Evolutionary conservation across 129 eudicot species (phyloP).

Genomic region (Dittrichia graveolens): DNA sequence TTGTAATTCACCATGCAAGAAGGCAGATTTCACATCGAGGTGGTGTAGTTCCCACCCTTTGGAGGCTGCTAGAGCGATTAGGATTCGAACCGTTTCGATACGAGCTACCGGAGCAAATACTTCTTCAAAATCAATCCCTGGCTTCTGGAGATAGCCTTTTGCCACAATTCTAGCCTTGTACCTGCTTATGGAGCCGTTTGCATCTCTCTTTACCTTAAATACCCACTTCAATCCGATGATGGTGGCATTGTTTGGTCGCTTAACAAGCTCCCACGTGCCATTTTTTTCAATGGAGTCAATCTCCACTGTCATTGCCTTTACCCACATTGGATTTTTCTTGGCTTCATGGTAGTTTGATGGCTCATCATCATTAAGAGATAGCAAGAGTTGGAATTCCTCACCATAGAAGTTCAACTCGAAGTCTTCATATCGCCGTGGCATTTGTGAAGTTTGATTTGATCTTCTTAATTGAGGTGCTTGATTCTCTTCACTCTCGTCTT

Average conservation of each 20-base stretch:
- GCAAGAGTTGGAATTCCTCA: no score
- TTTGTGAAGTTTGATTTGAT: no score
- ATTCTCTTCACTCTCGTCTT: no score
- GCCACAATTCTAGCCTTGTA: background rate
- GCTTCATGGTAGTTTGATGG: background rate
- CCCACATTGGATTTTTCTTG: background rate
- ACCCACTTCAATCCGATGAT: constrained; percentile 30
- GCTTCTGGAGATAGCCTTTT: background rate
- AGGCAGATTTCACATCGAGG: background rate
- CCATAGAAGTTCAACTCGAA: no score
- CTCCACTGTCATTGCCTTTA: background rate
- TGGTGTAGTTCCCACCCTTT: background rate
- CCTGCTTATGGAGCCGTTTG: background rate
- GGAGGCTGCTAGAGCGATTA: background rate
- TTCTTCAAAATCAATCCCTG: background rate
- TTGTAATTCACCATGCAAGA: background rate
- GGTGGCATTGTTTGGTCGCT: background rate
- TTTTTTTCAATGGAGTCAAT: background rate
- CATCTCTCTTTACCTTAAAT: constrained; percentile 1
- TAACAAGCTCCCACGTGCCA: constrained; percentile 10
- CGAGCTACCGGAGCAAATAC: background rate
- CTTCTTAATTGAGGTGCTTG: no score
- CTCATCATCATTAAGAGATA: background rate
- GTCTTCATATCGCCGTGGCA: no score
- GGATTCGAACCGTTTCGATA: background rate